Base-by-base conservation (phyloP, 371 early-diverging fungal genomes). In the Nematocida displodere region DNA sequence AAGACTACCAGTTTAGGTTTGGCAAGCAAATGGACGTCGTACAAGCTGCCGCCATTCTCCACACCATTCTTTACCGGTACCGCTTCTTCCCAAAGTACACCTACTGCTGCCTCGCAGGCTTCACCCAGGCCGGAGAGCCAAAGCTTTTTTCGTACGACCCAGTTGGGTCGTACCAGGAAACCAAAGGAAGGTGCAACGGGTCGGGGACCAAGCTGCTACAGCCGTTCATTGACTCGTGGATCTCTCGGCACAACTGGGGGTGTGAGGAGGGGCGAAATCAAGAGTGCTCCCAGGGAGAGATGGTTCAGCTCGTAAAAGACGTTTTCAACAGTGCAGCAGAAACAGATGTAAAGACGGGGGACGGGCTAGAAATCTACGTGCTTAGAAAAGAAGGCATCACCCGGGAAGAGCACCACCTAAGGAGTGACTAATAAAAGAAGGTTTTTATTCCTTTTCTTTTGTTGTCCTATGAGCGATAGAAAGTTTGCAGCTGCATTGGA, bases 341-440 rank as follows among this genome's bases (percentile, higher is more conserved):
- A 85, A 90, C 96, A 78, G 97, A 99, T 85, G 97, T 97, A 67
- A 90, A 97, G 85, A 99, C 99, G 17, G 97, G 97, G 77, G 99
- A 99, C 85, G 87, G 85, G 80, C 85, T 97, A 13, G 93, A 99
- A 79, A 87, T 97, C 76, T 93, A 88, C 81, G 87, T 92, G 49
- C 87, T 97, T 54, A 89, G 87, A 59, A 87, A 85, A 77, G 87
- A 88, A 20, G 91, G 91, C 37, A 89, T 92, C 37, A 85, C 86
- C 62, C 85, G 87, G 77, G 86, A 89, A 81, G 81, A 83, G 75
- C 84, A 86, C 78, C 86, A 86, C 44, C 86, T 97, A 83, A 87
- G 88, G 82, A 82, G 81, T 66, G 89, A 89, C 84, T 89, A 79
- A 85, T 61, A 46, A 48, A 53, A 65, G 49, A n/a, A 63, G 52